Evolutionary conservation across 441 rosid genomes (phyloP), one percentile per base, ranked within the genome.

Genomic region (Brassica hybrid): DNA sequence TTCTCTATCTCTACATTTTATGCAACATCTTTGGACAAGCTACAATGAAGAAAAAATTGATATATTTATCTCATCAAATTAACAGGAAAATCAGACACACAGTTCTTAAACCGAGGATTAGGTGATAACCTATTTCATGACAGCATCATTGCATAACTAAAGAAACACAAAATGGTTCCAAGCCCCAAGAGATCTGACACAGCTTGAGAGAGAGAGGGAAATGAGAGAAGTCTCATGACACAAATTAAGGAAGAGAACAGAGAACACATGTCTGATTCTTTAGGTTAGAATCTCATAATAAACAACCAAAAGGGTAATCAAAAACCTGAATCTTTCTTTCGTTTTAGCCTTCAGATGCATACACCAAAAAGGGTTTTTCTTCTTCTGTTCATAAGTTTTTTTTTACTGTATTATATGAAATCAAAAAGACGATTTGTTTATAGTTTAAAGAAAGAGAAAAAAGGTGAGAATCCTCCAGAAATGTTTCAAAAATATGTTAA

Each of bases 271-370:
- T 71, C 79, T 73, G 80, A 83, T 73, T 74, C 72, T 72, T 79
- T 75, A 80, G 79, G 82, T 71, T 71, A 57, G 70, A 75, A 76
- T 50, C 56, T 56, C 73, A 30, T 78, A 78, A 64, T 76, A 67
- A 79, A 72, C 81, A 80, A 67, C 76, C 76, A 78, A 82, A 86
- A 78, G 23, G 76, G 83, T 76, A 82, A 79, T 62, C 64, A 23
- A 77, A 82, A 73, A 79, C 78, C 79, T 80, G 70, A 25, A 56
- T 25, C 76, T 73, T 65, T 77, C 68, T 73, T 69, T 66, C 41
- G 77, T 10, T 64, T 61, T 54, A 76, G 60, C 38, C 68, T 60
- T 41, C 56, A 45, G 65, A 69, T 58, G 10, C 79, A 79, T 71
- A 68, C 88, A 84, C 84, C 83, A 65, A 75, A 69, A 79, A 72